Evolutionary conservation across 352 stramenopile species (phyloP).

Genomic region (Phytophthora pinifolia): DNA sequence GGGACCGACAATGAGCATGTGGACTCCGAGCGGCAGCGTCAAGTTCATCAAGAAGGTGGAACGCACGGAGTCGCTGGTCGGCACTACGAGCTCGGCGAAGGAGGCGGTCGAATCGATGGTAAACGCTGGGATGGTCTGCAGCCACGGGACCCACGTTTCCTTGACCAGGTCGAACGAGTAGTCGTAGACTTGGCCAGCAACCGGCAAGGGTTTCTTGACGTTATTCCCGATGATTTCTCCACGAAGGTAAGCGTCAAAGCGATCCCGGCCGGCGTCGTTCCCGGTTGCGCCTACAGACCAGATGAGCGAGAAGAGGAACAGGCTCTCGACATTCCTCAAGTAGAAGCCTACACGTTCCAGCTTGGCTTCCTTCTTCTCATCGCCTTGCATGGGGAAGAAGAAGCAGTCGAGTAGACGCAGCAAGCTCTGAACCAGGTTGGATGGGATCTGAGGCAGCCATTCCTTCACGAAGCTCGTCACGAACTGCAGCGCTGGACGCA

Average conservation of each 20-base stretch:
- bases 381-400: constrained; percentile 77
- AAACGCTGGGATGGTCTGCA: constrained; percentile 89
- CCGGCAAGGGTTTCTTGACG: constrained; percentile 56
- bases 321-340: constrained; percentile 76
- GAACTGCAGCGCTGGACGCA: constrained; percentile 79
- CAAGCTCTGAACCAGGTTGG: constrained; percentile 89
- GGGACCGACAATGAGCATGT: constrained; percentile 93
- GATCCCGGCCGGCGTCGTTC: constrained; percentile 78
- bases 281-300: constrained; percentile 93
- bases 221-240: constrained; percentile 74
- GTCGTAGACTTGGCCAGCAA: constrained; percentile 83
- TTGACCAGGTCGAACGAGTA: constrained; percentile 87
- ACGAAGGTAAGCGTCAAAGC: constrained; percentile 88
- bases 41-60: constrained; percentile 93
- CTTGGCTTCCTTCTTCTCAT: constrained; percentile 87
- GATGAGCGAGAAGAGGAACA: constrained; percentile 93
- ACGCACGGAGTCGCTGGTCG: constrained; percentile 92
- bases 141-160: constrained; percentile 88
- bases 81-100: constrained; percentile 93
- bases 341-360: constrained; percentile 69
- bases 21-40: constrained; percentile 75
- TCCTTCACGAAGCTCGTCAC: constrained; percentile 90
- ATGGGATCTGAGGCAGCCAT: constrained; percentile 91
- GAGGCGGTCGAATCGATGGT: constrained; percentile 67
- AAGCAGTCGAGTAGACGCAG: constrained; percentile 93